Conservation (phyloP, 768 basidiomycete genomes). For the Daedalea quercina region DNA sequence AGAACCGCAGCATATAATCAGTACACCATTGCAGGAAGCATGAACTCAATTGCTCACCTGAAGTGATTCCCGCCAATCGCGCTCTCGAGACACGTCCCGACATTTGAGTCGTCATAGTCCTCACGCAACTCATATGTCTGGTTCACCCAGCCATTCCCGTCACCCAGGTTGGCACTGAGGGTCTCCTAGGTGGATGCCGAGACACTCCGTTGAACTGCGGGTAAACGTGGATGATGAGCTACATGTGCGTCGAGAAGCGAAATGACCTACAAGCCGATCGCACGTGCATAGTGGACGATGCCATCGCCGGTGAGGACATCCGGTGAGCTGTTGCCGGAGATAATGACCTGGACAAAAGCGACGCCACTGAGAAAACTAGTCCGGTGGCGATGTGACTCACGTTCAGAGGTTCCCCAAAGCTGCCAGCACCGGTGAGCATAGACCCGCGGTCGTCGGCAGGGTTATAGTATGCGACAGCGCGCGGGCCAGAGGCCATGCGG, state of each 20-base stretch:
- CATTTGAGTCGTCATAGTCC: slow-evolving; percentile 27
- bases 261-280: slow-evolving; percentile 52
- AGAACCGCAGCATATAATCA: not conserved
- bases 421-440: slow-evolving; percentile 31
- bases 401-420: slow-evolving; percentile 41
- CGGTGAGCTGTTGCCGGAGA: slow-evolving; percentile 56
- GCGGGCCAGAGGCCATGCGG: not conserved
- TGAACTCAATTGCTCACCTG: slow-evolving; percentile 24
- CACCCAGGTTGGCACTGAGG: slow-evolving; percentile 40
- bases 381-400: slow-evolving; percentile 17
- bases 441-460: slow-evolving; percentile 34
- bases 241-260: not conserved
- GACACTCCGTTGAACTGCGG: slow-evolving; percentile 26
- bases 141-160: slow-evolving; percentile 37
- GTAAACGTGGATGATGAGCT: not conserved
- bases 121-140: slow-evolving; percentile 40
- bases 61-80: slow-evolving; percentile 42
- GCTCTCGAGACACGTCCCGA: slow-evolving; percentile 36
- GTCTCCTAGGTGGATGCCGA: slow-evolving; percentile 27
- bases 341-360: slow-evolving; percentile 37
- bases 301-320: slow-evolving; percentile 50
- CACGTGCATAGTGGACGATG: slow-evolving; percentile 48
- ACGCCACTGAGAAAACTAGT: too few relatives aligned
- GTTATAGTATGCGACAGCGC: slow-evolving; percentile 24
- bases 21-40: not conserved